These are phyloP conservation scores for Tuber borchii DNA, from an alignment of 495 filamentous ascomycete species.

Conservation along the genomic window DNA sequence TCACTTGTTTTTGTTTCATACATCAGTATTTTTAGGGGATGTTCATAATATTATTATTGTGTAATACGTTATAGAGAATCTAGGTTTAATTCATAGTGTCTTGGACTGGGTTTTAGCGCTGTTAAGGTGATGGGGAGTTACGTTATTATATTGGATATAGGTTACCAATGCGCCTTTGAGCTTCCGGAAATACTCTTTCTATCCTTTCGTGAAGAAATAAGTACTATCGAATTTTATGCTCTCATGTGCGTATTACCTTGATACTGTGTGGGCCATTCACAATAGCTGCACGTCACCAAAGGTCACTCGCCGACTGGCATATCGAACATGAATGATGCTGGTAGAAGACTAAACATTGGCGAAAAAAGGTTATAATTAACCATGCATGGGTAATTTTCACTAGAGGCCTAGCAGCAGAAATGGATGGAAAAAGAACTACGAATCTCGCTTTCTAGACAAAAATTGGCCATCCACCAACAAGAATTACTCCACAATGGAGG, in stretches of 20 bases:
- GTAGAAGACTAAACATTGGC: no score
- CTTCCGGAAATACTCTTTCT: neutral
- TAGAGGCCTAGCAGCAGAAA: neutral
- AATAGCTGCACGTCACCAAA: neutral
- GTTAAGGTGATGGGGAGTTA: neutral
- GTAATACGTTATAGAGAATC: neutral
- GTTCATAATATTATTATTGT: no score
- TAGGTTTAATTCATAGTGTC: neutral
- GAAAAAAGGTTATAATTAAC: neutral
- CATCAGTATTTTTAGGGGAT: neutral
- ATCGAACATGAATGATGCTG: neutral
- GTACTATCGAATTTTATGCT: neutral
- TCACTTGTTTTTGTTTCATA: neutral
- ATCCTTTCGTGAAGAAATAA: neutral
- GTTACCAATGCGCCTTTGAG: neutral
- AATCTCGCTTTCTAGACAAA: neutral
- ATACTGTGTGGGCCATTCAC: neutral
- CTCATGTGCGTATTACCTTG: neutral
- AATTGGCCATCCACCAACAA: neutral
- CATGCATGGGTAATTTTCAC: neutral
- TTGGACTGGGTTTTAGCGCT: neutral
- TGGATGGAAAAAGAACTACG: neutral
- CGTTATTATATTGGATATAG: neutral
- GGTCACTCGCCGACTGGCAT: neutral
- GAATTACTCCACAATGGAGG: neutral